These are phyloP conservation scores for Aspergillus baeticus DNA, from an alignment of 495 filamentous ascomycete genomes.

Conservation along the genomic window DNA sequence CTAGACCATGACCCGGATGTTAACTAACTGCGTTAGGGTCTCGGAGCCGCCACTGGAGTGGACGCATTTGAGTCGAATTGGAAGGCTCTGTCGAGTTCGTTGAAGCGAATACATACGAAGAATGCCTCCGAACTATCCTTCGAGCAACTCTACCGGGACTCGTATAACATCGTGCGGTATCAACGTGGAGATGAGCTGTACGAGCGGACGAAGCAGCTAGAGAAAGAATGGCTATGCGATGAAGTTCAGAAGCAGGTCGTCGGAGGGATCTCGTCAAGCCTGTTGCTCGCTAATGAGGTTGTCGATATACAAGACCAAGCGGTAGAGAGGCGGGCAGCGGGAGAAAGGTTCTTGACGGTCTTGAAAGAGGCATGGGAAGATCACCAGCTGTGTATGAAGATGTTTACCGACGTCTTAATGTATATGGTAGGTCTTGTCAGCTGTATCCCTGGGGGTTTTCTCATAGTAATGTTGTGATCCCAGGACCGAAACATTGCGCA, in stretches of 20 bases:
- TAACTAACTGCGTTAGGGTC: slow-evolving; percentile 44
- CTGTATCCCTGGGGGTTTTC: neutral
- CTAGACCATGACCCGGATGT: neutral
- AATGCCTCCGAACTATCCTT: slow-evolving; percentile 90
- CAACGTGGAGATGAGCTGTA: slow-evolving; percentile 87
- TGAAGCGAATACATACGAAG: slow-evolving; percentile 86
- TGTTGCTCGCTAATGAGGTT: slow-evolving; percentile 46
- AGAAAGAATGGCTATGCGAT: slow-evolving; percentile 72
- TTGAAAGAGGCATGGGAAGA: slow-evolving; percentile 80
- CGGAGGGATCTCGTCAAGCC: slow-evolving; percentile 57
- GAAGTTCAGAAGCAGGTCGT: slow-evolving; percentile 65
- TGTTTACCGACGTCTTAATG: slow-evolving; percentile 97
- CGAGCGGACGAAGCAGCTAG: slow-evolving; percentile 71
- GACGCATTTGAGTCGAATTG: slow-evolving; percentile 83
- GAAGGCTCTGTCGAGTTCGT: slow-evolving; percentile 67
- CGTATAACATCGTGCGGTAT: slow-evolving; percentile 92
- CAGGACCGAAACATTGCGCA: slow-evolving; percentile 74
- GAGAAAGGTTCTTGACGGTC: slow-evolving; percentile 78
- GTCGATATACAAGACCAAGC: slow-evolving; percentile 54
- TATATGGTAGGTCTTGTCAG: slow-evolving; percentile 68
- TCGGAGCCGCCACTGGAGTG: slow-evolving; percentile 44
- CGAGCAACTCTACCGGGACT: slow-evolving; percentile 91
- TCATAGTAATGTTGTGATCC: slow-evolving; percentile 2
- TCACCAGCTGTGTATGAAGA: slow-evolving; percentile 90
- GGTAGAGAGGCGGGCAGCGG: slow-evolving; percentile 71